Conservation (phyloP, 768 basidiomycete genomes). For the Lactifluus pinguis region DNA sequence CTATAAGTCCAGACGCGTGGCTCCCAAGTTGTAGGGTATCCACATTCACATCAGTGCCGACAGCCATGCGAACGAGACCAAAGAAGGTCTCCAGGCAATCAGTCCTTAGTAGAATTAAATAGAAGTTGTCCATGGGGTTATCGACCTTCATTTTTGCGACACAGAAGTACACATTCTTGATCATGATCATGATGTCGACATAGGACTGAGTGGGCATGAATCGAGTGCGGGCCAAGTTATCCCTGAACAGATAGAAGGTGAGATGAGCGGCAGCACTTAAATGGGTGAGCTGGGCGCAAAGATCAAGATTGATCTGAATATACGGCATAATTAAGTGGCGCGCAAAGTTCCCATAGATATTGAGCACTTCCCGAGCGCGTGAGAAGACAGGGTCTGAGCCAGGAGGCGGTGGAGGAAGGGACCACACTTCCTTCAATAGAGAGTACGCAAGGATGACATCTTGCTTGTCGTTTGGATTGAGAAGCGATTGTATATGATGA, state of each 20-base stretch:
- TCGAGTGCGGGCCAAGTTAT: not conserved
- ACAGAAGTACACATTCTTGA: slow-evolving; percentile 33
- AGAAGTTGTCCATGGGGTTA: slow-evolving; percentile 17
- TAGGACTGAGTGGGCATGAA: slow-evolving; percentile 27
- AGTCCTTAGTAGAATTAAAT: slow-evolving; percentile 21
- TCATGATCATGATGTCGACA: slow-evolving; percentile 29
- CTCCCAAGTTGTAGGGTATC: slow-evolving; percentile 3
- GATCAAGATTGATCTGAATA: not conserved
- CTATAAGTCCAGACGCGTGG: not conserved
- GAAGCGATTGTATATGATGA: not conserved
- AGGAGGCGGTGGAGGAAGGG: too few species aligned
- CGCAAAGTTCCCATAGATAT: not conserved
- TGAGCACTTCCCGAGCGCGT: not conserved
- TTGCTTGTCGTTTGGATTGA: not conserved
- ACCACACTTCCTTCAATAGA: too few species aligned
- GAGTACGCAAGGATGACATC: too few species aligned
- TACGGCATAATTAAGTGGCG: not conserved
- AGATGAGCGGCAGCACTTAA: not conserved
- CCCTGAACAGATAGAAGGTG: slow-evolving; percentile 16
- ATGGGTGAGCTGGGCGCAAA: not conserved
- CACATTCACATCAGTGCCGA: not conserved
- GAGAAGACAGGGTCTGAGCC: too few species aligned
- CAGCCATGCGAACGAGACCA: not conserved
- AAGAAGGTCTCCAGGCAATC: slow-evolving; percentile 19
- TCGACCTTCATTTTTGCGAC: slow-evolving; percentile 26